Conservation (phyloP, 1,139 yeast genomes). For the Scheffersomyces segobiensis region DNA sequence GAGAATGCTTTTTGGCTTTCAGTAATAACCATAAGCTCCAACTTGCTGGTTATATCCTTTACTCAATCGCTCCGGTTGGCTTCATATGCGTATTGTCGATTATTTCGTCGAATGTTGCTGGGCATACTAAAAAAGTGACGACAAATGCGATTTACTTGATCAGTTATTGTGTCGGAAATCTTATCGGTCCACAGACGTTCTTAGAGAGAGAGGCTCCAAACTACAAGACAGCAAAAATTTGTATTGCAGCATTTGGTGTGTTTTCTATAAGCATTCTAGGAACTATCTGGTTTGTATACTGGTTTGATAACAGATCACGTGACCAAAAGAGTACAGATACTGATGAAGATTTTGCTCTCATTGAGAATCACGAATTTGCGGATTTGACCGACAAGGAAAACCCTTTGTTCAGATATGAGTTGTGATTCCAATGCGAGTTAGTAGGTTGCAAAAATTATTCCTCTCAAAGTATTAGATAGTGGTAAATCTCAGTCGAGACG, state of each 20-base stretch:
- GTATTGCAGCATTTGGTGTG: slow-evolving; percentile 44
- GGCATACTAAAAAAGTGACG: slow-evolving; percentile 66
- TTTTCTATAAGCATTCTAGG: slow-evolving; percentile 24
- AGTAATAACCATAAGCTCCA: slow-evolving; percentile 17
- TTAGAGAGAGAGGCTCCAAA: slow-evolving; percentile 52
- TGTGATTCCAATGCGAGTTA: background rate
- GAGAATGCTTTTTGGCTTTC: slow-evolving; percentile 51
- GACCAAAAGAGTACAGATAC: slow-evolving; percentile 24
- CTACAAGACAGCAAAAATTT: slow-evolving; percentile 48
- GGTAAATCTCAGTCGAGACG: no score
- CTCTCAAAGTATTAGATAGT: no score
- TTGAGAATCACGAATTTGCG: slow-evolving; percentile 54
- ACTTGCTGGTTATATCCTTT: slow-evolving; percentile 13
- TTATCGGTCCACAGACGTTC: slow-evolving; percentile 73
- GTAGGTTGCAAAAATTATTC: no score
- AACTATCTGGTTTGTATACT: slow-evolving; percentile 32
- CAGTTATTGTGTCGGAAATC: slow-evolving; percentile 67
- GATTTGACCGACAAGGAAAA: slow-evolving; percentile 71
- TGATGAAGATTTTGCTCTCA: slow-evolving; percentile 16
- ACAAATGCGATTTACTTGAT: slow-evolving; percentile 60
- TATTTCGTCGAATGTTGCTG: slow-evolving; percentile 63
- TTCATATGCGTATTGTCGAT: slow-evolving; percentile 50
- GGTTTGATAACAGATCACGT: slow-evolving; percentile 41
- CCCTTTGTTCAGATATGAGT: slow-evolving; percentile 55
- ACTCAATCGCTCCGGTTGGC: slow-evolving; percentile 34